Percentiles rank a stretch among this genome's conserved stretches.
Evolutionary conservation across 78 protist species (phyloP).

Genomic region (Mantamonas sphyraenae): DNA sequence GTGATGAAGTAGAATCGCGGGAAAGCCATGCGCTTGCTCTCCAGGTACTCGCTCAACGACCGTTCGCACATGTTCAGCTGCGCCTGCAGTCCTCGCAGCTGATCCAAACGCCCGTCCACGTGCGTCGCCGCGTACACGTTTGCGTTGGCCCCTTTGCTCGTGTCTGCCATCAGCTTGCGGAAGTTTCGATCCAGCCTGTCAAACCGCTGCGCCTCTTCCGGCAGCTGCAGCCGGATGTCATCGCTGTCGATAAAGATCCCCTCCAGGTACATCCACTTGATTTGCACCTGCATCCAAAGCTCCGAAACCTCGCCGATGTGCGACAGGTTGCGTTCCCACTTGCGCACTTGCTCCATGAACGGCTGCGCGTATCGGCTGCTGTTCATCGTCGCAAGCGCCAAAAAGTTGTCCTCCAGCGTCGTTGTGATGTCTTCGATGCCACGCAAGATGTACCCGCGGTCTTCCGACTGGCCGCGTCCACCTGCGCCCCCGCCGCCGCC

Average conservation of each 20-base stretch:
- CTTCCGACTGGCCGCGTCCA: no score
- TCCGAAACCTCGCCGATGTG: slow-evolving; percentile 55
- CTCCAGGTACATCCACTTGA: slow-evolving; percentile 90
- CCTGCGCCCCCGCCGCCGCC: no score
- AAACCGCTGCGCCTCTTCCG: slow-evolving; percentile 79
- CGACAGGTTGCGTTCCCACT: slow-evolving; percentile 75
- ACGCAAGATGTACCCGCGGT: slow-evolving; percentile 41
- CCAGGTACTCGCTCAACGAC: slow-evolving; percentile 70
- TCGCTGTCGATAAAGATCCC: slow-evolving; percentile 75
- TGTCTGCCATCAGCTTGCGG: slow-evolving; percentile 59
- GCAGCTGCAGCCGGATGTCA: slow-evolving; percentile 86
- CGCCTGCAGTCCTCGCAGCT: slow-evolving; percentile 27
- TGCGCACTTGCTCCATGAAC: slow-evolving; percentile 32
- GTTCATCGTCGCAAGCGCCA: slow-evolving; percentile 57
- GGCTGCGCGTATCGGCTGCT: slow-evolving; percentile 46
- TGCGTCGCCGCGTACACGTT: slow-evolving; percentile 52
- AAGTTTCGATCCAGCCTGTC: slow-evolving; percentile 57
- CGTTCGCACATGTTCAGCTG: slow-evolving; percentile 73
- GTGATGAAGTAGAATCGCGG: slow-evolving; percentile 93
- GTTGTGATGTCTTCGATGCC: slow-evolving; percentile 54
- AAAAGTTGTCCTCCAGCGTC: slow-evolving; percentile 66
- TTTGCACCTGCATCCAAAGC: slow-evolving; percentile 67
- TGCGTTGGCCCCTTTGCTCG: slow-evolving; percentile 28
- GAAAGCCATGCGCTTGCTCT: slow-evolving; percentile 76
- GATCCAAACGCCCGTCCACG: slow-evolving; percentile 47